Base-by-base conservation (phyloP, 441 rosid species). In the Hura crepitans region DNA sequence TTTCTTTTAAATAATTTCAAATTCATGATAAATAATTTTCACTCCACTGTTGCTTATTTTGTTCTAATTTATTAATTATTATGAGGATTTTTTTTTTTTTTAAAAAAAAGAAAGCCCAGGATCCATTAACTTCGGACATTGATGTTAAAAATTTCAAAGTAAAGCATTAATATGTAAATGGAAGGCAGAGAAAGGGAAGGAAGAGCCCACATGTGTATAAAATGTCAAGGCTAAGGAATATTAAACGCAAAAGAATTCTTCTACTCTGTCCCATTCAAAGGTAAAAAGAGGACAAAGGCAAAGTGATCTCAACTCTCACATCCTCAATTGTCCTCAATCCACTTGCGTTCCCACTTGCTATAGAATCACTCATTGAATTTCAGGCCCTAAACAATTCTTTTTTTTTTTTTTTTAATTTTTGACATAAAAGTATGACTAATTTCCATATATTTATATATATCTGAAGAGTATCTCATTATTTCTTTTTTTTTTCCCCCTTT, bases 151-250 rank as follows among this genome's bases (percentile, higher is more conserved):
- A 9, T 42, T 10, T 42, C 12, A 1, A 42, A 42, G 2, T 0
- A 42, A 42, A 1, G 2, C 10, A 42, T 3, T 42, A 42, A 42
- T 1, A 3, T 42, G 8, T 42, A 42, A 3, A 42, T 5, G 45
- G 45, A 42, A 42, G 11, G 42, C 42, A 37, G 42, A 6, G 42
- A 9, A 22, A 57, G 28, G 31, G 22, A 66, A 67, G 22, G 51
- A 39, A 14, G 62, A 67, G 60, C 53, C 71, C 51, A 68, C 71
- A 55, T 68, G 71, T 55, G 53, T 0, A 49, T 4, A 37, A 5
- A 67, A 23, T 31, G 27, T 67, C 23, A 54, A 1, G 4, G 15
- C 37, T 2, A 25, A 9, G 55, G 39, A 68, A 55, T 54, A 37
- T 54, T 49, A 23, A 18, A 22, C 70, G 39, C 62, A 66, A 22